These are phyloP conservation scores for Hymenoscyphus salicellus DNA, from an alignment of 2,329 filamentous ascomycete species.

Conservation along the genomic window DNA sequence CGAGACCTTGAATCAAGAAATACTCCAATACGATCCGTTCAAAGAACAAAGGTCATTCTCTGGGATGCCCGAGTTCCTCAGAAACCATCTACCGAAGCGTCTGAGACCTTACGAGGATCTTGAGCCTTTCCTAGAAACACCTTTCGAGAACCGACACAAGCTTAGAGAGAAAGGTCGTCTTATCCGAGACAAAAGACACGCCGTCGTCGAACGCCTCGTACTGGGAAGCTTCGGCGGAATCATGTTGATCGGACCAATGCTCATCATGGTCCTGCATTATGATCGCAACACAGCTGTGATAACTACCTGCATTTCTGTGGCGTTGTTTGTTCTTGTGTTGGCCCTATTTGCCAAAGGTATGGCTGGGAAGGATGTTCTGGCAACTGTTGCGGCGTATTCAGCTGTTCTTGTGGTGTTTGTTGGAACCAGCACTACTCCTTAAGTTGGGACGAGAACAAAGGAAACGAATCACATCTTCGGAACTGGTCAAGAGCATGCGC, in stretches of 20 bases:
- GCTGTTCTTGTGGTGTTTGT: too few species aligned
- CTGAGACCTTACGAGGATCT: not conserved
- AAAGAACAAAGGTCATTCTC: not conserved
- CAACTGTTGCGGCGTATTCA: too few species aligned
- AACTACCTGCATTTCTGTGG: not conserved
- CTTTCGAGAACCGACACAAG: not conserved
- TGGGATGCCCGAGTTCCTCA: not conserved
- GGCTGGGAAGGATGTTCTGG: too few species aligned
- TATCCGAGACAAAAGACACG: not conserved
- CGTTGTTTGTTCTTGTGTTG: not conserved
- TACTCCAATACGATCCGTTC: not conserved
- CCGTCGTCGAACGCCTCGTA: not conserved
- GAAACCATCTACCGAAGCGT: too few species aligned
- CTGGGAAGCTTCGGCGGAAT: not conserved
- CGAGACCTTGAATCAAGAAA: not conserved
- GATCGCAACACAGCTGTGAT: not conserved
- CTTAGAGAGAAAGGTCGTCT: not conserved
- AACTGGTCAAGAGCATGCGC: constrained; percentile 1
- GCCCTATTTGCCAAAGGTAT: not conserved
- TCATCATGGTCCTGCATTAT: not conserved
- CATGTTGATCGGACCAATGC: not conserved
- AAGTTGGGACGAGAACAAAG: too few species aligned
- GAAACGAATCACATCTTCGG: constrained; percentile 3
- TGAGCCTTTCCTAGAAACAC: not conserved
- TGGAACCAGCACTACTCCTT: too few species aligned